Conservation (phyloP, 1,284 basidiomycete species). For the Taiwanofungus camphoratus region DNA sequence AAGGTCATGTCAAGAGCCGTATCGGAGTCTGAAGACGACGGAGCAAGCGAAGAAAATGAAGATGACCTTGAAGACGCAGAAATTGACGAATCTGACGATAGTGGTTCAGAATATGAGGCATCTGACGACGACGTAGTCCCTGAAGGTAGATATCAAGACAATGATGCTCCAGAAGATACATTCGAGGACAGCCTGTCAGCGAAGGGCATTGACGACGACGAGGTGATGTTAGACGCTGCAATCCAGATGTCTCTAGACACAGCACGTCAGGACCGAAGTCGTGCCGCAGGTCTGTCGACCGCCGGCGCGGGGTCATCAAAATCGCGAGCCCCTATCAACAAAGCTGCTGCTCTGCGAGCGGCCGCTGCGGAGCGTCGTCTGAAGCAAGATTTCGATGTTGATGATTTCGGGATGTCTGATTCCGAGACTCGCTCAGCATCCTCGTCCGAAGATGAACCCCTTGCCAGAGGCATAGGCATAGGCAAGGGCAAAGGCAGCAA, state of each 20-base stretch:
- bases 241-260: constrained; percentile 48
- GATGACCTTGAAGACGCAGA: constrained; percentile 19
- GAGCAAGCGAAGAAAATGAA: constrained; percentile 18
- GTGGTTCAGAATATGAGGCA: constrained; percentile 53
- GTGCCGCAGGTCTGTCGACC: constrained; percentile 24
- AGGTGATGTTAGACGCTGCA: constrained; percentile 50
- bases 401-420: constrained; percentile 9
- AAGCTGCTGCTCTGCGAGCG: constrained; percentile 41
- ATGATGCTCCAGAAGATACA: constrained; percentile 15
- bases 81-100: constrained; percentile 47
- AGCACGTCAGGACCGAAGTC: constrained; percentile 30
- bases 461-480: constrained; percentile 32
- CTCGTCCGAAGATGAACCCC: constrained; percentile 33
- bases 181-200: constrained; percentile 14
- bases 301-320: constrained; percentile 37
- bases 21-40: constrained; percentile 11
- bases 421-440: too few relatives aligned
- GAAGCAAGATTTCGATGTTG: constrained; percentile 22
- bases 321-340: constrained; percentile 25
- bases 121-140: constrained; percentile 33
- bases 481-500: constrained; percentile 27
- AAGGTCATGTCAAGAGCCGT: constrained; percentile 31
- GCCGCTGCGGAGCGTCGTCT: constrained; percentile 51
- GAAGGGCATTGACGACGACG: constrained; percentile 44
- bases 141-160: constrained; percentile 18